Conservation (phyloP, 179 eudicot species). For the Nepenthes alata region DNA sequence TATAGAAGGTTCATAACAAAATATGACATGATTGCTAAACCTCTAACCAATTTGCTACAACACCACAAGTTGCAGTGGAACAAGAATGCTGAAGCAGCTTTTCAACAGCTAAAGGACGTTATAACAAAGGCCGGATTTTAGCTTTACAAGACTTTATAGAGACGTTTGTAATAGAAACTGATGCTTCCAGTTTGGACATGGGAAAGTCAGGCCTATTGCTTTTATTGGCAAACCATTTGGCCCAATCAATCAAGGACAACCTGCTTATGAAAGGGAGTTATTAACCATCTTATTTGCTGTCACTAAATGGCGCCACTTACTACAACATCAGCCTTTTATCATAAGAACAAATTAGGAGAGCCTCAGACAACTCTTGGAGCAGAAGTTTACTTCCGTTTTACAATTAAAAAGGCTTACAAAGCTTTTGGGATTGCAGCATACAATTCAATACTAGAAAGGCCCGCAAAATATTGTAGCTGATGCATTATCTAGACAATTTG, state of each 20-base stretch:
- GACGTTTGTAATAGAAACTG: background rate
- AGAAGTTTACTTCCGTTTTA: background rate
- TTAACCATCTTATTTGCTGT: background rate
- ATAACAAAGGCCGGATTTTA: background rate
- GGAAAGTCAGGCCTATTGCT: background rate
- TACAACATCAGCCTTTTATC: background rate
- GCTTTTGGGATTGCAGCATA: background rate
- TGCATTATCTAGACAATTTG: background rate
- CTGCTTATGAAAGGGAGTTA: background rate
- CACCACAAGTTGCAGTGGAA: background rate
- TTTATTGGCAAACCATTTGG: background rate
- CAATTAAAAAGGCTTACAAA: background rate
- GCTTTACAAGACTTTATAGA: background rate
- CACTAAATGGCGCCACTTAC: background rate
- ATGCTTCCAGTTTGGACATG: background rate
- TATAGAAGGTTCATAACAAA: background rate
- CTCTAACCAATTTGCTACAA: background rate
- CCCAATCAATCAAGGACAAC: background rate
- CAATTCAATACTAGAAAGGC: constrained; percentile 1
- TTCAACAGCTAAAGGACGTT: background rate
- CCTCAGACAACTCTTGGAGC: background rate
- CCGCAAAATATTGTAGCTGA: background rate
- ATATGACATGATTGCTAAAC: background rate
- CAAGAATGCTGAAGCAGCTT: background rate
- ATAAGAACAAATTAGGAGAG: background rate